These are phyloP conservation scores for Chlamydomonas sphaeroides DNA, from an alignment of 139 green algal species.

Conservation along the genomic window DNA sequence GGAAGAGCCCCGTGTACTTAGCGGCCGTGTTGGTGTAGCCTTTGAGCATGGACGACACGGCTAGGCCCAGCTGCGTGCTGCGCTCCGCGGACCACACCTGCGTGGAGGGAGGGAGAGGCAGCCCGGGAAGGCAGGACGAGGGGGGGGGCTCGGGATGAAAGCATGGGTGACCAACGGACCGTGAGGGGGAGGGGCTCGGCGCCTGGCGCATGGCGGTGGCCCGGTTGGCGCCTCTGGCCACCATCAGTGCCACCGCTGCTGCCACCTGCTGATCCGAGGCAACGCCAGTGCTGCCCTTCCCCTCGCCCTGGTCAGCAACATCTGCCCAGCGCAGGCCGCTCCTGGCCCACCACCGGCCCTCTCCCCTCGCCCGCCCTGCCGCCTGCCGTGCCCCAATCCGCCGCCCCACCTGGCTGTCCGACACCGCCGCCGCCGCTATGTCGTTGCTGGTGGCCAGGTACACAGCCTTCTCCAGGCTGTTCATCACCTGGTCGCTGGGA, in stretches of 20 bases:
- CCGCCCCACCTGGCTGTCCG: slow-evolving; percentile 25
- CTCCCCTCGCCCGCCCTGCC: not conserved
- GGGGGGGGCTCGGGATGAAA: too few relatives aligned
- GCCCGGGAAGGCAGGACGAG: too few relatives aligned
- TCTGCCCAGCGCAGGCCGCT: too few relatives aligned
- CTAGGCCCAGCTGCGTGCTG: slow-evolving; percentile 75
- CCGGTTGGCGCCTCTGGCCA: too few relatives aligned
- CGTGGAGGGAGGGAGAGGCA: not conserved
- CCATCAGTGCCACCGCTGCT: too few relatives aligned
- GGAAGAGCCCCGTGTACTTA: slow-evolving; percentile 73
- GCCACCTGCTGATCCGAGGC: too few relatives aligned
- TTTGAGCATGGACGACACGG: slow-evolving; percentile 81
- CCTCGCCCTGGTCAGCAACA: too few relatives aligned
- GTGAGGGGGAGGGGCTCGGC: too few relatives aligned
- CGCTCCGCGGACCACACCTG: slow-evolving; percentile 76
- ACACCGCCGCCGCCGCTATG: slow-evolving; percentile 61
- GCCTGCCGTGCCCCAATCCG: too few relatives aligned
- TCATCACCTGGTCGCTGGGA: slow-evolving; percentile 87
- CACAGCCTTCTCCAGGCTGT: slow-evolving; percentile 88
- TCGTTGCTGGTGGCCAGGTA: slow-evolving; percentile 83
- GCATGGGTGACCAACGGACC: too few relatives aligned
- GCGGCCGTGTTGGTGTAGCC: slow-evolving; percentile 90
- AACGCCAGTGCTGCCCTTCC: too few relatives aligned
- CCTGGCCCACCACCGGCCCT: not conserved
- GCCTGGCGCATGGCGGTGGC: too few relatives aligned